Conservation (phyloP, 2,329 filamentous ascomycete species). For the Tolypocladium capitatum region DNA sequence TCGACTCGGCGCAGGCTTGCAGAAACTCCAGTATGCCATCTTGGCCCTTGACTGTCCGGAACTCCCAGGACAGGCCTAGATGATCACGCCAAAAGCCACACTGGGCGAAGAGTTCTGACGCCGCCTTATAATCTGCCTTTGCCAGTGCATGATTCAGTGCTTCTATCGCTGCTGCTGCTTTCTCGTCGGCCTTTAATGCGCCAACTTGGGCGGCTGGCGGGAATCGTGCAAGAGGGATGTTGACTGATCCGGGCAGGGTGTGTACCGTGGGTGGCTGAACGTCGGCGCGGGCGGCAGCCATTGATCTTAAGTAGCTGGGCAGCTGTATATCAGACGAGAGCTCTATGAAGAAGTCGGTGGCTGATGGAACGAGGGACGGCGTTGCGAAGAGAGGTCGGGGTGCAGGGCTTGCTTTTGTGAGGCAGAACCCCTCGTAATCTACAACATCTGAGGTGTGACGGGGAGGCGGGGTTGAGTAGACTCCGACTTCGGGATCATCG, state of each 20-base stretch:
- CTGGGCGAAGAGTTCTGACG: slow-evolving; percentile 26
- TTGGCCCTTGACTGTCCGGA: slow-evolving; percentile 34
- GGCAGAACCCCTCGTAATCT: background rate
- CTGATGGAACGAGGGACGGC: background rate
- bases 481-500: too few species aligned
- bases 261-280: background rate
- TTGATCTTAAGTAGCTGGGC: background rate
- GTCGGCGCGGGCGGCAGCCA: background rate
- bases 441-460: too few species aligned
- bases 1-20: slow-evolving; percentile 12
- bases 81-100: slow-evolving; percentile 47
- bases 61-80: slow-evolving; percentile 41
- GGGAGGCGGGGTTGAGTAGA: too few species aligned
- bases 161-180: slow-evolving; percentile 24
- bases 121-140: slow-evolving; percentile 17
- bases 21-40: slow-evolving; percentile 27
- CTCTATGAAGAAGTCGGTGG: background rate
- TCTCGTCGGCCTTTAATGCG: slow-evolving; percentile 20
- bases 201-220: slow-evolving; percentile 16
- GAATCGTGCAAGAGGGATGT: slow-evolving; percentile 33
- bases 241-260: slow-evolving; percentile 35
- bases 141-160: slow-evolving; percentile 27
- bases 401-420: background rate
- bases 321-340: background rate
- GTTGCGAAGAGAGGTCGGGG: background rate